Evolutionary conservation across 2,329 filamentous ascomycete species (phyloP).

Genomic region (Diaporthe sp.): DNA sequence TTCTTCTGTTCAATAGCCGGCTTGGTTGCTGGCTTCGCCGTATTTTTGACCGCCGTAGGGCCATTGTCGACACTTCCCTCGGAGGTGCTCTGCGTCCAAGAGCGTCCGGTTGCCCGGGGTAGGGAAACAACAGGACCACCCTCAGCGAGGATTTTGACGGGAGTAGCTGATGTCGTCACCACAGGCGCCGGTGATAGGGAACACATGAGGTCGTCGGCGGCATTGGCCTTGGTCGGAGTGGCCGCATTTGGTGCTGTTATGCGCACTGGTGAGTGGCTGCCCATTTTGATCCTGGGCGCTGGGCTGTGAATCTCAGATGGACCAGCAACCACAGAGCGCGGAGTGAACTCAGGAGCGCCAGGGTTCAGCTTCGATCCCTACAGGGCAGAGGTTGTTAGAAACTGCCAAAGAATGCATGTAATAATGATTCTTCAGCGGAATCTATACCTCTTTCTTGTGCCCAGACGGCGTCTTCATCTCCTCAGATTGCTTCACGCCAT

Average conservation of each 20-base stretch:
- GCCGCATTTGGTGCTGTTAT: not conserved
- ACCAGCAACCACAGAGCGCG: slow-evolving; percentile 50
- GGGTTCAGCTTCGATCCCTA: slow-evolving; percentile 69
- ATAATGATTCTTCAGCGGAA: slow-evolving; percentile 51
- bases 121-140: slow-evolving; percentile 33
- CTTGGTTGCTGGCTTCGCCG: slow-evolving; percentile 10
- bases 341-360: slow-evolving; percentile 67
- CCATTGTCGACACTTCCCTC: slow-evolving; percentile 9
- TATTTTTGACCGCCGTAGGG: slow-evolving; percentile 4
- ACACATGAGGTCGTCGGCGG: not conserved
- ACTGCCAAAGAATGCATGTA: slow-evolving; percentile 55
- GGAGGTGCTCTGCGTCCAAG: not conserved
- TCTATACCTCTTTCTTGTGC: slow-evolving; percentile 65
- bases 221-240: slow-evolving; percentile 1
- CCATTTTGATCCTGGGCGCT: slow-evolving; percentile 41
- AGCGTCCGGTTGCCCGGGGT: not conserved
- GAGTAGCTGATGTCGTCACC: slow-evolving; percentile 21
- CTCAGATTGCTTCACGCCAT: slow-evolving; percentile 42
- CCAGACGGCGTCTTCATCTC: slow-evolving; percentile 50
- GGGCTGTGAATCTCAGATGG: slow-evolving; percentile 40
- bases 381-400: slow-evolving; percentile 54
- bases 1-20: slow-evolving; percentile 39
- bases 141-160: slow-evolving; percentile 11
- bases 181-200: not conserved
- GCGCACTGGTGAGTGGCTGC: slow-evolving; percentile 35